phyloP scores from a whole-genome alignment of 176 grass and related monocot species.

The Oryza officinalis region DNA sequence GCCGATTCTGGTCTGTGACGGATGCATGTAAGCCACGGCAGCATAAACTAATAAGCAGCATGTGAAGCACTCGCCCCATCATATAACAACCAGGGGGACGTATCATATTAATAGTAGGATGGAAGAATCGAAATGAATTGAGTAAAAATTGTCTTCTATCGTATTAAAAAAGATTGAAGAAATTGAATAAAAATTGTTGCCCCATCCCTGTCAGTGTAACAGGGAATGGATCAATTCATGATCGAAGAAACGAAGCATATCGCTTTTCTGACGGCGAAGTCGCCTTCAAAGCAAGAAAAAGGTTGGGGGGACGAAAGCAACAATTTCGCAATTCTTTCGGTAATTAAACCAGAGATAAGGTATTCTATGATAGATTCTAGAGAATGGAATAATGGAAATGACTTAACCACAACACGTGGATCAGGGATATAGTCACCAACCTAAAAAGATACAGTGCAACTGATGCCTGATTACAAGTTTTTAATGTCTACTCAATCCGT shows the following conservation, averaged over 20 bases:
- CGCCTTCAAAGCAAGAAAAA: background rate
- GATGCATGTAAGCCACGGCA: conserved; percentile 10
- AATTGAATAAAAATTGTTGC: background rate
- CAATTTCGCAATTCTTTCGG: background rate
- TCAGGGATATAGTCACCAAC: background rate
- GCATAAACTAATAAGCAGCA: background rate
- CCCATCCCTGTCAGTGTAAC: background rate
- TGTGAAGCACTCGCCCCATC: background rate
- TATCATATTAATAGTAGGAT: background rate
- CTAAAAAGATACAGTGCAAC: background rate
- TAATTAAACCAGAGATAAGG: background rate
- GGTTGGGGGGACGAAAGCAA: background rate
- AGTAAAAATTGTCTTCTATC: background rate
- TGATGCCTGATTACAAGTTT: background rate
- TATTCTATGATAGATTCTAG: background rate
- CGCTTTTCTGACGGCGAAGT: background rate
- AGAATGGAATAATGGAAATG: background rate
- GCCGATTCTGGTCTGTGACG: background rate
- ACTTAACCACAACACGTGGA: background rate
- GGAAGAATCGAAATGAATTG: background rate
- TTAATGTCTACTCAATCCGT: too few species aligned
- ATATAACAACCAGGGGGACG: background rate
- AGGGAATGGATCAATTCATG: background rate
- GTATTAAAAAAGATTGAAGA: background rate
- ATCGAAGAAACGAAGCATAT: background rate